phyloP scores from a whole-genome alignment of 1,284 basidiomycete species.

The Puccinia brachypodii region DNA sequence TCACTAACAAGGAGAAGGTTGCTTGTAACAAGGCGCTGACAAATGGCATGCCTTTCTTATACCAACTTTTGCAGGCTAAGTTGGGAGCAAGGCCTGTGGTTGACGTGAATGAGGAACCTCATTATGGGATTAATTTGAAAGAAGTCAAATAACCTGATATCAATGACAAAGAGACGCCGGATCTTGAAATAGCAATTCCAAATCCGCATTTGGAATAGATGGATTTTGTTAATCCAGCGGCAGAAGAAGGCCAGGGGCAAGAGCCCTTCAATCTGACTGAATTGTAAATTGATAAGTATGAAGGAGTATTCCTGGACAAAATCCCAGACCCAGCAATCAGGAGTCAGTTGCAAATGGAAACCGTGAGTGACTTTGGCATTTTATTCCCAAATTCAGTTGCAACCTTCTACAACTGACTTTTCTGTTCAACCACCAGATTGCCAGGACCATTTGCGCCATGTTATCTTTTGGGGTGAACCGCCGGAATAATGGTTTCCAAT shows the following conservation, averaged over 20 bases:
- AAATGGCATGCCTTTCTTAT: neutral
- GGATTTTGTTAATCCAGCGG: neutral
- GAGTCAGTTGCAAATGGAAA: neutral
- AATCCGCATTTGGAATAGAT: too few relatives aligned
- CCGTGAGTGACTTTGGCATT: too few relatives aligned
- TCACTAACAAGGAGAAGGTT: neutral
- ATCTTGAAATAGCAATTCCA: too few relatives aligned
- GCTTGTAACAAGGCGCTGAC: neutral
- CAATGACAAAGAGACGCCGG: too few relatives aligned
- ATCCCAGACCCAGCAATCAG: neutral
- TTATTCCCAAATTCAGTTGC: too few relatives aligned
- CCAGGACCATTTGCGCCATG: neutral
- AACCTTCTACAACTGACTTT: too few relatives aligned
- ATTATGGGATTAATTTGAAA: neutral
- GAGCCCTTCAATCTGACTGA: neutral
- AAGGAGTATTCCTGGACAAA: too few relatives aligned
- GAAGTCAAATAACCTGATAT: too few relatives aligned
- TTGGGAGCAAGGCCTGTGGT: neutral
- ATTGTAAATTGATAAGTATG: neutral
- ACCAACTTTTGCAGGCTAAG: neutral
- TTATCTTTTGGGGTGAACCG: neutral
- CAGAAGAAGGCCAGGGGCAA: neutral
- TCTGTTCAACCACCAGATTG: neutral
- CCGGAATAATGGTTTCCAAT: neutral
- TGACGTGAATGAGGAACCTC: too few relatives aligned